Evolutionary conservation across 768 basidiomycete species (phyloP).

Genomic region (Tricholoma hemisulphureum): DNA sequence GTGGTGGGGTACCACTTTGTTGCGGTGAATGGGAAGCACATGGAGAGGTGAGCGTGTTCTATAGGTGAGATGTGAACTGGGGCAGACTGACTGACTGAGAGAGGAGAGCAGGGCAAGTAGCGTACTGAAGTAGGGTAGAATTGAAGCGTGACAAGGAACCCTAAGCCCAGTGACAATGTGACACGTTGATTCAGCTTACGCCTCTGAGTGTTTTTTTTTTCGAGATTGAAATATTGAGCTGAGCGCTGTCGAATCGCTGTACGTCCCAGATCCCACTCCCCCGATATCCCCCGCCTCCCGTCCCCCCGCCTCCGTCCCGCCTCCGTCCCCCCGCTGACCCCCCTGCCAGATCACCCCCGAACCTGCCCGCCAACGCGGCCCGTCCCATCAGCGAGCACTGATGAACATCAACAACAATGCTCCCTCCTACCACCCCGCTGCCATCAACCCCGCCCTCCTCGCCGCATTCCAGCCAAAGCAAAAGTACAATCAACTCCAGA

Average conservation of each 20-base stretch:
- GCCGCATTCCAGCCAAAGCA: conserved; percentile 8
- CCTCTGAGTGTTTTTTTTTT: neutral
- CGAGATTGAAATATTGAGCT: neutral
- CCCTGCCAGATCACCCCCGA: no score
- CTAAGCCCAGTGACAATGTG: conserved; percentile 3
- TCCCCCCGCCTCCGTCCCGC: neutral
- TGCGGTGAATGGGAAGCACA: conserved; percentile 69
- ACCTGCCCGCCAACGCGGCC: neutral
- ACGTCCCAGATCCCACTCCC: no score
- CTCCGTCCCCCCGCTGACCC: neutral
- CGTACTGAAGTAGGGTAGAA: no score
- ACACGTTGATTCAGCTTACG: conserved; percentile 3
- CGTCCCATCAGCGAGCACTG: neutral
- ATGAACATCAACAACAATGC: neutral
- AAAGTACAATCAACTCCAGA: neutral
- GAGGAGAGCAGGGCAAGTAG: no score
- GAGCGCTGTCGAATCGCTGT: neutral
- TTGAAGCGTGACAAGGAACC: neutral
- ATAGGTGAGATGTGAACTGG: no score
- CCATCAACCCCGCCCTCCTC: conserved; percentile 15
- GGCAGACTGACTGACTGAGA: neutral
- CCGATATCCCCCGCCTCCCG: no score
- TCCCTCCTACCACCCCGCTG: neutral
- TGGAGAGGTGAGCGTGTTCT: conserved; percentile 24
- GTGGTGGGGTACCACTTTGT: conserved; percentile 90